Evolutionary conservation across 2,329 filamentous ascomycete genomes (phyloP).

Genomic region (Hymenoscyphus scutula): DNA sequence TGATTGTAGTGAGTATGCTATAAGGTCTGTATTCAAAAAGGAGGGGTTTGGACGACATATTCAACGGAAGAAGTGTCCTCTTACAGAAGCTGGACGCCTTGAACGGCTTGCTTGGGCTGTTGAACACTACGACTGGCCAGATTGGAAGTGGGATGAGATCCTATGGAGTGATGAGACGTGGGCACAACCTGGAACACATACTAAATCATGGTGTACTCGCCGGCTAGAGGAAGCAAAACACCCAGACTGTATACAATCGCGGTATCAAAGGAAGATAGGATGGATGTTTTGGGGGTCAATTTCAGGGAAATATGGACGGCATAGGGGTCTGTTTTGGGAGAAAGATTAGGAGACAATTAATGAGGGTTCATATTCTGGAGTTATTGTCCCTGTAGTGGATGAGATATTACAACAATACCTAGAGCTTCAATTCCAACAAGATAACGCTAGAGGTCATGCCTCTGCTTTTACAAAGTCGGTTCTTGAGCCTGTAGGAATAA

Average conservation of each 20-base stretch:
- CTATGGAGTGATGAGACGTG: conserved; percentile 18
- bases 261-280: conserved; percentile 21
- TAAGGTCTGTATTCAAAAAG: neutral
- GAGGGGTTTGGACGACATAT: neutral
- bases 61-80: neutral
- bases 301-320: conserved; percentile 11
- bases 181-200: conserved; percentile 14
- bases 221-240: conserved; percentile 6
- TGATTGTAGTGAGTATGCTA: neutral
- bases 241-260: conserved; percentile 15
- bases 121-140: neutral
- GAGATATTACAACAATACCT: conserved; percentile 16
- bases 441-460: conserved; percentile 18
- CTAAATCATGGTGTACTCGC: conserved; percentile 1
- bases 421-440: conserved; percentile 17
- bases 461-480: conserved; percentile 17
- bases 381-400: conserved; percentile 15
- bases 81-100: neutral
- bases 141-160: conserved; percentile 14
- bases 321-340: conserved; percentile 20
- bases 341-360: conserved; percentile 21
- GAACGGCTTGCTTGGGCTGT: neutral
- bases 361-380: conserved; percentile 14
- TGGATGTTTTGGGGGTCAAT: conserved; percentile 22
- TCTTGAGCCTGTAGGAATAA: conserved; percentile 10